Evolutionary conservation across 306 rosid genomes (phyloP), one percentile per base, ranked within the genome.

Genomic region (Dryas alaskensis): DNA sequence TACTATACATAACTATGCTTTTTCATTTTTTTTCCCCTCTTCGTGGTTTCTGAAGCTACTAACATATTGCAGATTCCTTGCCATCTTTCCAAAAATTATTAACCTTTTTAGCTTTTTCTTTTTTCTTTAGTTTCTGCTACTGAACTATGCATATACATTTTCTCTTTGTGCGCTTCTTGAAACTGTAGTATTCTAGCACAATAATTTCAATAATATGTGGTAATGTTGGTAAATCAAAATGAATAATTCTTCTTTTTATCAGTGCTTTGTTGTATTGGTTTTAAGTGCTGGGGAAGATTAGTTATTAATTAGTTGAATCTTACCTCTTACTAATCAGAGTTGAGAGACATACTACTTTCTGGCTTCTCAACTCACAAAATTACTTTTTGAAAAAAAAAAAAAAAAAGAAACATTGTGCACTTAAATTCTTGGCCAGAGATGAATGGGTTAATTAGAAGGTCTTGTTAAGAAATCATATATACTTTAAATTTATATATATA

Each of bases 1-100:
- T 93, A 89, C 65, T 55, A 17, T 49, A 31, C 3, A 31, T 31
- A 47, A 64, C 59, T 54, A 6, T 19, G 16, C 22, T 65, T 73
- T 2, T 40, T 48, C 4, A 6, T 46, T 7, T 27, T 53, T 59
- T 59, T 40, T 77, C 11, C 14, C 10, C 10, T 39, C 7, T 68
- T 31, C 47, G 7, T 25, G 45, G 5, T 16, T 44, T 52, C 12
- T 65, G 11, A 10, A 67, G 55, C 70, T 65, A 22, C 14, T 51
- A 52, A 14, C 60, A 37, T 59, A 37, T 13, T 50, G 47, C 60
- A 16, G 73, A 69, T 69, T 50, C n/a, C 6, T 50, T 37, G 50
- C 50, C 51, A 45, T 2, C 31, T 39, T 39, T 10, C 39, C 42
- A 17, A 11, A 25, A 54, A 16, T 19, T 45, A 22, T 2, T 1